A percentile compares a stretch with the other conserved stretches of the same genome.
Evolutionary conservation across 2,329 filamentous ascomycete species (phyloP).

Genomic region (Fusarium tanahbumbuense): DNA sequence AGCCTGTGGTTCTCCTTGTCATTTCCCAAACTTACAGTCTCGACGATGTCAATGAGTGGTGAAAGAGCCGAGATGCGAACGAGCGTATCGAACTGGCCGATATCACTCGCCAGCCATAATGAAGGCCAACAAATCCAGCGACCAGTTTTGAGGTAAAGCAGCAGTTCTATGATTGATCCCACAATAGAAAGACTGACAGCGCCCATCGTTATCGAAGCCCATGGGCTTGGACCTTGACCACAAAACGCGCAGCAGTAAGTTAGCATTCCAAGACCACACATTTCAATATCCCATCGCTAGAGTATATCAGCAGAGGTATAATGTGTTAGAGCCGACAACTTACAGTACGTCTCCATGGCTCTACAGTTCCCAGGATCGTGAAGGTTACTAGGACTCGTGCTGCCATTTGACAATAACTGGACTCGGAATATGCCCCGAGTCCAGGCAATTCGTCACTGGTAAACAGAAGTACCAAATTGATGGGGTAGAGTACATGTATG

Average conservation of each 20-base stretch:
- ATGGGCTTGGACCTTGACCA: constrained; percentile 5
- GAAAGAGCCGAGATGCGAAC: constrained; percentile 37
- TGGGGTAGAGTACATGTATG: constrained; percentile 5
- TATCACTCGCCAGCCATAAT: constrained; percentile 36
- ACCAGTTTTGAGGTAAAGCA: constrained; percentile 6
- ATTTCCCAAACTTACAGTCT: constrained; percentile 36
- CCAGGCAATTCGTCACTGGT: constrained; percentile 11
- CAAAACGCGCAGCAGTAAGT: constrained; percentile 15
- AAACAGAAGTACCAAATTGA: constrained; percentile 10
- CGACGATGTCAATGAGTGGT: constrained; percentile 40
- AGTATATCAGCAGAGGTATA: not conserved
- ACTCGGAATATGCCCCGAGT: not conserved
- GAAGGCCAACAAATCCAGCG: constrained; percentile 17
- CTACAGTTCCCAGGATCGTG: constrained; percentile 38
- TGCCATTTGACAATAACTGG: not conserved
- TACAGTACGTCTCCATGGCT: constrained; percentile 40
- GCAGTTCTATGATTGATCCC: constrained; percentile 6
- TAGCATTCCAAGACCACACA: constrained; percentile 35
- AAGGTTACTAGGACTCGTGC: constrained; percentile 36
- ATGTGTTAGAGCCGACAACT: not conserved
- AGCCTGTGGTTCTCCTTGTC: not conserved
- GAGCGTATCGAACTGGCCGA: constrained; percentile 20
- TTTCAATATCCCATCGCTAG: constrained; percentile 37
- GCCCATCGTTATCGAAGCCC: constrained; percentile 12
- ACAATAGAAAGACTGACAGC: constrained; percentile 15